Base-by-base conservation (phyloP, 2,329 filamentous ascomycete species). In the Sordariomycetes sp. region DNA sequence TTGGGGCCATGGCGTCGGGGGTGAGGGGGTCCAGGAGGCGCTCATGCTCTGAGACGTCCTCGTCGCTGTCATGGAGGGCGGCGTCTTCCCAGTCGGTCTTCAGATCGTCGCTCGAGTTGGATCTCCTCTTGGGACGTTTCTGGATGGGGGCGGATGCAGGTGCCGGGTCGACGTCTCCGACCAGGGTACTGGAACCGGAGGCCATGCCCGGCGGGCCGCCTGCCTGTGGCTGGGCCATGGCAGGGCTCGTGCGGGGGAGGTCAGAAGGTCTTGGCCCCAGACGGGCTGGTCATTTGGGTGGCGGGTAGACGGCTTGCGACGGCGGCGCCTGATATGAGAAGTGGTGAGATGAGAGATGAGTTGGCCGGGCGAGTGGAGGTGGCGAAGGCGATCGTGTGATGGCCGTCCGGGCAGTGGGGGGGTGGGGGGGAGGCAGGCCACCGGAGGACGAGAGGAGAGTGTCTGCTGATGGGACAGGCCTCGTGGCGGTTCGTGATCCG, bases 21-120 rank as follows among this genome's bases (percentile, higher is more conserved):
- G 36, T 63, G 54, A 61, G 54, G 58, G 78, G 77, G 61, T 81
- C 77, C 63, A 82, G 66, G n/a, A 83, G 72, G 50, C 78, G 74
- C 64, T 81, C 79, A 62, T 79, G 69, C 64, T 82, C 80, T 32
- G 74, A 76, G 53, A 67, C 74, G 59, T 78, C 76, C 56, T 74
- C 72, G 39, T 72, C 72, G 50, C 70, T 69, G 39, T 73, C 72
- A 51, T 68, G 66, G 60, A 25, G 35, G 13, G 35, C 66, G 57
- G 72, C 69, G 61, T 73, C 68, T 60, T 65, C 68, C 72, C 74
- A 74, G 53, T 71, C 68, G 59, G 68, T 61, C 62, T 70, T 70
- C 57, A 68, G 61, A 62, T 67, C 65, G 52, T 69, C 66, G 56
- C 66, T 64, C 51, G 66, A 65, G 28, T 60, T 59, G 45, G 20